Base-by-base conservation (phyloP, 192 early-diverging fungal genomes). In the Dimargaris verticillata region DNA sequence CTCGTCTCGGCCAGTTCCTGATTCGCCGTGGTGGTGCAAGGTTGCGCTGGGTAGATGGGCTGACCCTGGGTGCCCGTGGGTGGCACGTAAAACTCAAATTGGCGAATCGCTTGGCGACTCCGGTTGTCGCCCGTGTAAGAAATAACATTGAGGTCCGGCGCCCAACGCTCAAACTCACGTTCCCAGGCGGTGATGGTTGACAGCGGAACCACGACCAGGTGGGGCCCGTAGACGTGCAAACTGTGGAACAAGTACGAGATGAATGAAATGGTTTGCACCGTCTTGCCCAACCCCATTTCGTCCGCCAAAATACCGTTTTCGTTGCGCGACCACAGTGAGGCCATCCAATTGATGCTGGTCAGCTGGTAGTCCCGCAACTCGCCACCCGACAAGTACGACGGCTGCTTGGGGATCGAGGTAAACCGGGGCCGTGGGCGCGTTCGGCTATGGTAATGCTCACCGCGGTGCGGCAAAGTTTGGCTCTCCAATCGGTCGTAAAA, bases 221-320 rank as follows among this genome's bases (percentile, higher is more conserved):
- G 93, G 10, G 97, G 97, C 7, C 97, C 97, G 66, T 85, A 95
- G 6, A 93, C 70, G 29, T 87, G 63, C 62, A 84, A 78, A 11
- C 78, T 74, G 70, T 97, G 85, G 69, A 91, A 90, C 14, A 99
- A 73, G 55, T 91, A 93, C 25, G 81, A 85, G 18, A 97, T 73
- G 63, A 97, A 92, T 25, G 89, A 86, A 57, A 97, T 93, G 2
- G 91, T 93, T 72, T 99, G 97, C 2, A 99, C 79, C 0, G 97
- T 97, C 74, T 99, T 99, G 5, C 97, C 97, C 20, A 95, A 71
- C 18, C 91, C 86, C 89, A 86, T 83, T 73, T 97, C 95, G 66
- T 97, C 95, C 0, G 95, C 97, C 41, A 97, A 64, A 62, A 99
- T 97, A 5, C 95, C 97, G 66, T 97, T 97, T 68, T 91, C 78